Evolutionary conservation across 1,284 basidiomycete species (phyloP).

Genomic region (Microbotryum violaceum): DNA sequence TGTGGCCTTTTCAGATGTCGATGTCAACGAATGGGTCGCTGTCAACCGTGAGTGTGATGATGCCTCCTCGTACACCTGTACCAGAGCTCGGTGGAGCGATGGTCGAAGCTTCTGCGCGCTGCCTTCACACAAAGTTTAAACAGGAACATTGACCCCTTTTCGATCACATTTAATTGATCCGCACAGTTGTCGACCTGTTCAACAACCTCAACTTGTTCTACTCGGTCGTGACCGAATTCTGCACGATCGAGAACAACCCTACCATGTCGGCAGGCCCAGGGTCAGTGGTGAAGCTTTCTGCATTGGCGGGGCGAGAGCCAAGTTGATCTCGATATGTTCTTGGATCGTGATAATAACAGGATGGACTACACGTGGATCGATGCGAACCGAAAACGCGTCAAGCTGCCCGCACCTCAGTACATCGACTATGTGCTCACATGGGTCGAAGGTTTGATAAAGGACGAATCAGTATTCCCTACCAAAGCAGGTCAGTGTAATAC

Average conservation of each 20-base stretch:
- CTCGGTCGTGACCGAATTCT: constrained; percentile 88
- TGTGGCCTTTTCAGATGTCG: constrained; percentile 52
- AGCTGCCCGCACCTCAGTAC: constrained; percentile 90
- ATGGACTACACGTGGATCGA: constrained; percentile 98
- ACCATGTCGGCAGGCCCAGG: constrained; percentile 86
- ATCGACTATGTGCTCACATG: constrained; percentile 99
- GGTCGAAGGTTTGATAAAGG: constrained; percentile 88
- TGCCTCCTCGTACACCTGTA: too few species aligned
- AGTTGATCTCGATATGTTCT: background rate
- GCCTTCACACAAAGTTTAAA: background rate
- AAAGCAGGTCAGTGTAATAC: constrained; percentile 64
- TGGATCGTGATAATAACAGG: constrained; percentile 45
- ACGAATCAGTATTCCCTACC: constrained; percentile 88
- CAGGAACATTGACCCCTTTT: background rate
- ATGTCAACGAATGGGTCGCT: constrained; percentile 98
- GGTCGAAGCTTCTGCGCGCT: background rate
- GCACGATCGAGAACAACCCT: constrained; percentile 79
- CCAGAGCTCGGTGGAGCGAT: background rate
- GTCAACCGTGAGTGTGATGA: constrained; percentile 69
- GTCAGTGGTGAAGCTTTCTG: constrained; percentile 48
- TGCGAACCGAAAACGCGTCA: constrained; percentile 83
- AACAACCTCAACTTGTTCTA: constrained; percentile 97
- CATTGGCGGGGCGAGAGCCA: background rate
- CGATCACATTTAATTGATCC: constrained; percentile 14
- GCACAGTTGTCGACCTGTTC: constrained; percentile 49